Percentiles rank a stretch among this genome's conserved stretches.
Conservation (phyloP, 2,329 filamentous ascomycete species). For the Cyanodermella asteris region DNA sequence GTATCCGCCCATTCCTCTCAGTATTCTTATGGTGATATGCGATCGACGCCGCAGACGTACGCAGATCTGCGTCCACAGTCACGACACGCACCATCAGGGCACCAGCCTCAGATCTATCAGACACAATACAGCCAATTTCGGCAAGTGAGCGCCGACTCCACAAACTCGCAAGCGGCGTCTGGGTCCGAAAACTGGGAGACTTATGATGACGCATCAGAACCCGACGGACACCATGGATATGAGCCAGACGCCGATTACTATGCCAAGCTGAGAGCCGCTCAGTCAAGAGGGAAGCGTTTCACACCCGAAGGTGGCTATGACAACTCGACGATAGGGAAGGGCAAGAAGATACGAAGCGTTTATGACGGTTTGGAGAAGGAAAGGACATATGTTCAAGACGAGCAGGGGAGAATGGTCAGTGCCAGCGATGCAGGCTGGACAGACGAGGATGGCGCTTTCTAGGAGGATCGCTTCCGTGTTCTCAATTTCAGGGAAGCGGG, state of each 20-base stretch:
- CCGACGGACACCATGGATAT: no score
- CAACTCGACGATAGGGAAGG: conserved; percentile 14
- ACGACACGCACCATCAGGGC: no score
- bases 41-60: conserved; percentile 11
- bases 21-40: no score
- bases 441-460: conserved; percentile 23
- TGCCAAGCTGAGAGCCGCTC: conserved; percentile 49
- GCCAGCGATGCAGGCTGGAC: conserved; percentile 33
- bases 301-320: conserved; percentile 16
- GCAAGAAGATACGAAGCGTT: conserved; percentile 24
- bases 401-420: conserved; percentile 20
- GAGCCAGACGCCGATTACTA: conserved; percentile 60
- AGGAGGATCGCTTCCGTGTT: no score
- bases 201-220: conserved; percentile 64
- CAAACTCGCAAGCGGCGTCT: conserved; percentile 41
- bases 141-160: conserved; percentile 53
- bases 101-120: conserved; percentile 4
- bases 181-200: conserved; percentile 97
- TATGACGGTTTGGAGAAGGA: conserved; percentile 23
- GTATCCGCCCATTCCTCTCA: no score
- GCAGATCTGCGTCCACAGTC: conserved; percentile 11
- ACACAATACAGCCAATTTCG: conserved; percentile 18
- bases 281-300: conserved; percentile 35
- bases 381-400: conserved; percentile 14
- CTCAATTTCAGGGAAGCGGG: no score